Evolutionary conservation across 2,329 filamentous ascomycete genomes (phyloP), one percentile per base, ranked within the genome.

Genomic region (Thyridium curvatum): DNA sequence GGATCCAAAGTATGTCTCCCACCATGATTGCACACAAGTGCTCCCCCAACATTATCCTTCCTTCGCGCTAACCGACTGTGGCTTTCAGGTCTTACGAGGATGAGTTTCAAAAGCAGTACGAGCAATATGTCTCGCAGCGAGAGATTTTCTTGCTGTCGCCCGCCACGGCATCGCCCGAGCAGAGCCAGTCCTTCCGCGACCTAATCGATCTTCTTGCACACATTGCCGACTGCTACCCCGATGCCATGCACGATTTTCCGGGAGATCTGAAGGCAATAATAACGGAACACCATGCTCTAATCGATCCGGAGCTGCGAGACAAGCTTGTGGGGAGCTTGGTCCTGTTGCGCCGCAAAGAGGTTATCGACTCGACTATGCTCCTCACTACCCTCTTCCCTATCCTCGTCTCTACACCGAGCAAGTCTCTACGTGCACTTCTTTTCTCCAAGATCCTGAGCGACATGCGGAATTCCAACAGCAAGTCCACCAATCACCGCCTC

Each of bases 361-460:
- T 96, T 33, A 82, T 98, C 47, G 85, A 95, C 59, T 95, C 90
- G 17, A 74, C 81, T 33, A 80, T 74, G 48, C 75, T 97, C 2
- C 74, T 97, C 34, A 91, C 93, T 43, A 90, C 88, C 0, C 72
- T 97, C n/a, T 96, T 97, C 62, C 91, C 91, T 1, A 86, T 98
- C 50, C 77, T 98, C 29, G 82, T 95, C 7, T 75, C 85, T n/a
- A 58, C 93, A 2, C 84, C 86, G 2, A 94, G 88, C 66, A 98
- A 98, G 62, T 82, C 84, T 4, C 72, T 98, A 29, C 82, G 93
- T 34, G 77, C 82, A 30, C 71, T 96, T 12, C 72, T 97, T 77
- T 93, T 74, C 74, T 82, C 66, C 51, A 96, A 95, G 62, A 95
- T 97, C 44, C 70, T 97, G 28, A 90, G 86, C 49, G 93, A 98